Base-by-base conservation (phyloP, 2,329 filamentous ascomycete genomes). In the Trichoderma citrinoviride region DNA sequence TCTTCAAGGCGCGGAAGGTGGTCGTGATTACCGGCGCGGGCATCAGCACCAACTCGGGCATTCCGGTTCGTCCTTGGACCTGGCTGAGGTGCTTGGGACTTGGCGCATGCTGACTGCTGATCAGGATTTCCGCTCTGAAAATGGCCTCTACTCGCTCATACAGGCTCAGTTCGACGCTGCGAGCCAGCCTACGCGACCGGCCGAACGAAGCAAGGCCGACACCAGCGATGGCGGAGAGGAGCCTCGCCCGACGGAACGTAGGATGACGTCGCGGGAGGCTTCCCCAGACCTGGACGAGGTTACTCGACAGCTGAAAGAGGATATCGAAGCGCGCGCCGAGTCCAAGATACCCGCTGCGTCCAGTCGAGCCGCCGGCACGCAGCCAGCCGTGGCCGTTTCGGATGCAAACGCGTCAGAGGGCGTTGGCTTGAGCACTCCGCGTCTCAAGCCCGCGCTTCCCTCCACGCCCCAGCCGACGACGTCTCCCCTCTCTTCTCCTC, bases 31-130 rank as follows among this genome's bases (percentile, higher is more conserved):
- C 89, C 0, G 89, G 89, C 56, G 89, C 89, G 55, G 89, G 89
- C 60, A 91, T 91, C 72, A 90, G 87, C 73, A 91, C 89, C 57
- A 91, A 90, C 73, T 90, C 87, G 67, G 89, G 89, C 63, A 91
- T 91, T 72, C 89, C 89, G 57, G 89, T 91, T 79, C 67, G 75
- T 63, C 40, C 74, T 60, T 40, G 5, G 19, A 50, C 65, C 19
- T 58, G 41, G 37, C 53, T n/a, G 19, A 33, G 53, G 50, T 33
- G 29, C 55, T 19, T 52, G 23, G 53, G 27, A 37, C 46, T 27
- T 44, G 60, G 60, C 40, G 46, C 40, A 64, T 21, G 60, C 69
- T 74, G 60, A 71, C 67, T 53, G 21, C 2, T 23, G 3, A 52
- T 15, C 68, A 90, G 87, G 88, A 91, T 69, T 91, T 91, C 68